Evolutionary conservation across 257 asterid species (phyloP).

Genomic region (Pogostemon cablin): DNA sequence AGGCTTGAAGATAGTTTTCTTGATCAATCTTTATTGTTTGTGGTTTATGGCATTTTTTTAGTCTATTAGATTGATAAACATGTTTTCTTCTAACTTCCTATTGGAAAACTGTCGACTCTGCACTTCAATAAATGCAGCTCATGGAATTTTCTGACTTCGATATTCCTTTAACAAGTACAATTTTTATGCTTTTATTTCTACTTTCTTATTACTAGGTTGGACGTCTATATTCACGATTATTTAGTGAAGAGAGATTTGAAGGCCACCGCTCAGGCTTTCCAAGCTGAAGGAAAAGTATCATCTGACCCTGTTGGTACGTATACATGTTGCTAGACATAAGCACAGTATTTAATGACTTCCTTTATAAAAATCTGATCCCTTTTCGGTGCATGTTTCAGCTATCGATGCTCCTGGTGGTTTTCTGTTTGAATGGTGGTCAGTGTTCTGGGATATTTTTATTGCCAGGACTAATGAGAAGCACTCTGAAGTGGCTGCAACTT

Average conservation of each 20-base stretch:
- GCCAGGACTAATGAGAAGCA: slow-evolving; percentile 99
- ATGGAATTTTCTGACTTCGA: not conserved
- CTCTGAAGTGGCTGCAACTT: slow-evolving; percentile 99
- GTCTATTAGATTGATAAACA: not conserved
- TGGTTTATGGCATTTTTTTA: not conserved
- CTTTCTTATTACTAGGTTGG: slow-evolving; percentile 61
- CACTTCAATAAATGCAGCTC: not conserved
- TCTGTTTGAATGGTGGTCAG: slow-evolving; percentile 99
- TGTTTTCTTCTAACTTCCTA: not conserved
- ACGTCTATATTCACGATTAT: slow-evolving; percentile 94
- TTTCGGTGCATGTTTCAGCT: slow-evolving; percentile 52
- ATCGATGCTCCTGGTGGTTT: slow-evolving; percentile 99
- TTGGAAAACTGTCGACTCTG: not conserved
- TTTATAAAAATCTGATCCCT: slow-evolving; percentile 14
- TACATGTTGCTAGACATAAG: not conserved
- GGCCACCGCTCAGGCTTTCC: slow-evolving; percentile 97
- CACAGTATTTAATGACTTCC: not conserved
- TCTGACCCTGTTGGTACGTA: slow-evolving; percentile 96
- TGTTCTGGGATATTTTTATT: slow-evolving; percentile 97
- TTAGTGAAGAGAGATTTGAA: slow-evolving; percentile 94
- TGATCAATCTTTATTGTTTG: slow-evolving; percentile 2
- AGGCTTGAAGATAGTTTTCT: slow-evolving; percentile 22
- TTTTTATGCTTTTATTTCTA: slow-evolving; percentile 25
- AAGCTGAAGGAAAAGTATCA: slow-evolving; percentile 96
- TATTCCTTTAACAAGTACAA: not conserved